A percentile compares a stretch with the other conserved stretches of the same genome.
phyloP scores from a whole-genome alignment of 352 stramenopile species.

The Phytophthora tentaculata region DNA sequence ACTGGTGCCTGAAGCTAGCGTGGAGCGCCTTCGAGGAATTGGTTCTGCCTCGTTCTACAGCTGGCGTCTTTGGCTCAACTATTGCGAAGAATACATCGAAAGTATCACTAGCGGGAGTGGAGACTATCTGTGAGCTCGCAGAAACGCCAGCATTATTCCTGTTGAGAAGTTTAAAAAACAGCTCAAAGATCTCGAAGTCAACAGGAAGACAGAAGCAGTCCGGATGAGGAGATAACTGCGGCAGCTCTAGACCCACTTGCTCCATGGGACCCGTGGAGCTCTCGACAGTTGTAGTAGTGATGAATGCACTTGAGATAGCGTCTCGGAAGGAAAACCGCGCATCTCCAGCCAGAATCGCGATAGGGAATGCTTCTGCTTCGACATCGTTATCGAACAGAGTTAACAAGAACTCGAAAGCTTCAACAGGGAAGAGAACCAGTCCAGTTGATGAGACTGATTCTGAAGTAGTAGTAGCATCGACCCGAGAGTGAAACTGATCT shows the following conservation, averaged over 20 bases:
- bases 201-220: conserved; percentile 86
- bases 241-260: conserved; percentile 48
- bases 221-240: conserved; percentile 77
- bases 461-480: background rate
- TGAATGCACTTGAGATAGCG: conserved; percentile 60
- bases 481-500: conserved; percentile 23
- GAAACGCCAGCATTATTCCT: conserved; percentile 1
- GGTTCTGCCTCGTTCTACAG: no score
- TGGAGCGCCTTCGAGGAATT: conserved; percentile 9
- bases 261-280: conserved; percentile 2
- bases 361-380: conserved; percentile 18
- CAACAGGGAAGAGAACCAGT: conserved; percentile 72
- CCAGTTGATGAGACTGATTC: conserved; percentile 34
- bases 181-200: conserved; percentile 71
- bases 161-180: conserved; percentile 46
- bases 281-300: conserved; percentile 23
- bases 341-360: conserved; percentile 58
- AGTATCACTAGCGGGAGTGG: conserved; percentile 63
- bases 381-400: conserved; percentile 29
- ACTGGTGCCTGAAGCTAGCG: conserved; percentile 45
- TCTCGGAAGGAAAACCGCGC: conserved; percentile 72
- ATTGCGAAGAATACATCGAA: conserved; percentile 74
- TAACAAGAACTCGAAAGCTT: conserved; percentile 66
- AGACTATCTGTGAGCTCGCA: conserved; percentile 26
- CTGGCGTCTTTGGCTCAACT: conserved; percentile 5